Conservation (phyloP, 257 asterid genomes). For the Solanum microdontum region DNA sequence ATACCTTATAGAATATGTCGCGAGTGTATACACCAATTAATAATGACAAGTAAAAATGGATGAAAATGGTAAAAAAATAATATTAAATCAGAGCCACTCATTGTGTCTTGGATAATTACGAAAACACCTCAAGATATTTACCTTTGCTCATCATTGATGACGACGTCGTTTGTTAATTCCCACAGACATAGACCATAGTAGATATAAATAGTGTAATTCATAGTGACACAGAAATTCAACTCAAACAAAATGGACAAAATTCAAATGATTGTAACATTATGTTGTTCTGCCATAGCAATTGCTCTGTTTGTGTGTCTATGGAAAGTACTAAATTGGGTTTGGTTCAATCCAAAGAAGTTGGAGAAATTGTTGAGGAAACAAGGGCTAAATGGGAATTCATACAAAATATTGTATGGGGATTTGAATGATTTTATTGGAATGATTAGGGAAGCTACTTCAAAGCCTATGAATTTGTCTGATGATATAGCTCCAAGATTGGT, state of each 20-base stretch:
- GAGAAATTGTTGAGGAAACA: conserved; percentile 6
- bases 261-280: not conserved
- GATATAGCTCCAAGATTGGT: conserved; percentile 6
- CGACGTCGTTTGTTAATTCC: not conserved
- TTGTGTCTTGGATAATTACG: not conserved
- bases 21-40: too few species aligned
- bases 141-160: not conserved
- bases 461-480: conserved; percentile 1
- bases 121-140: not conserved
- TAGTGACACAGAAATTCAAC: not conserved
- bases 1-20: too few species aligned
- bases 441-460: not conserved
- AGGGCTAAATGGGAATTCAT: conserved; percentile 28
- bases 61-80: too few species aligned
- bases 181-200: not conserved
- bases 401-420: conserved; percentile 17
- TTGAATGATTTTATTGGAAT: not conserved
- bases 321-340: conserved; percentile 5
- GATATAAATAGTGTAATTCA: not conserved
- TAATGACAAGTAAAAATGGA: too few species aligned
- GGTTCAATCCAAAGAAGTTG: conserved; percentile 10
- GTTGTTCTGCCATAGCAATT: not conserved
- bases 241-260: not conserved
- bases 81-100: not conserved
- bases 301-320: not conserved